Base-by-base conservation (phyloP, 257 asterid genomes). In the Plantago ovata region DNA sequence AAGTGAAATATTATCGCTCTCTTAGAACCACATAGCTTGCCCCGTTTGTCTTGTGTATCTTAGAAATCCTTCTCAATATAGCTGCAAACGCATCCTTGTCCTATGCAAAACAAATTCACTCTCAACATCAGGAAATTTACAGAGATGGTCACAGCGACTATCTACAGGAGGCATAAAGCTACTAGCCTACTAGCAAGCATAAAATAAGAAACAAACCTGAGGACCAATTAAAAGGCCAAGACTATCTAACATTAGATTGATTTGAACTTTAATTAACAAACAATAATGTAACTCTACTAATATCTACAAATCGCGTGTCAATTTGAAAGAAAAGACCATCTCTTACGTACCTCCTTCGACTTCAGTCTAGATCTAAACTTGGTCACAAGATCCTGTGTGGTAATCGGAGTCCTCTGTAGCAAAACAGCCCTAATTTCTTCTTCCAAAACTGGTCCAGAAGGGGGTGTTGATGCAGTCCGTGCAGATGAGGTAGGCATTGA, bases 311-410 rank as follows among this genome's bases (percentile, higher is more conserved):
- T 21, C 51, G 13, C 40, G 8, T 48, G 23, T 19, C 36, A 4
- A 54, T 40, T 24, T 19, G 57, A n/a, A 7, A 41, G 16, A 41
- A 24, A 47, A 9, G 23, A 86, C 7, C 7, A 28, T 8, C 7
- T 4, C 4, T 28, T 28, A 28, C 36, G n/a, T 28, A 28, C 99
- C 97, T 89, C 99, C 79, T 82, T 86, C 11, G 71, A 48, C 74
- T 76, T 93, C 43, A 93, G 79, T 56, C 99, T 85, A 51, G 95
- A 81, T 77, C 65, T 93, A 76, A 93, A 93, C 69, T 79, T 87
- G 67, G 83, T 84, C 50, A 93, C 96, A 46, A 93, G 97, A 69
- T 88, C 96, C 77, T 85, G 92, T 13, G 98, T 88, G 18, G 98
- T 92, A 58, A 92, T 86, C 41, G 77, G 85, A 42, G 73, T 74